phyloP scores from a whole-genome alignment of 768 basidiomycete genomes.

The Chiua virens region DNA sequence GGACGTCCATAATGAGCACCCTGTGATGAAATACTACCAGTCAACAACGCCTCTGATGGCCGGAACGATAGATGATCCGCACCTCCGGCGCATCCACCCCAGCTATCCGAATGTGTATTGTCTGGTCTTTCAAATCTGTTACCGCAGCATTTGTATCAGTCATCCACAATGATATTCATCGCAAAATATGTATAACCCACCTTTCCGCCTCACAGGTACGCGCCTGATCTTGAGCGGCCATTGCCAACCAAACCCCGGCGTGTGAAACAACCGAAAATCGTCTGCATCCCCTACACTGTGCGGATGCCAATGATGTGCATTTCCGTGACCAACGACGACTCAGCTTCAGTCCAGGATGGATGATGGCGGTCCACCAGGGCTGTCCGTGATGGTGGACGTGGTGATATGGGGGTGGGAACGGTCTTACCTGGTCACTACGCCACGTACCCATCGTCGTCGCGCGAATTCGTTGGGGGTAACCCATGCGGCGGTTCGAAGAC shows the following conservation, averaged over 20 bases:
- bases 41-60: neutral
- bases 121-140: constrained; percentile 73
- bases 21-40: constrained; percentile 35
- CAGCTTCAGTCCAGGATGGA: neutral
- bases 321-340: neutral
- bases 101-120: constrained; percentile 84
- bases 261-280: constrained; percentile 85
- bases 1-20: constrained; percentile 82
- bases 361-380: too few species aligned
- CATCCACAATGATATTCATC: neutral
- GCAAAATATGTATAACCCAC: constrained; percentile 30
- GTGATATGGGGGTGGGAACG: too few species aligned
- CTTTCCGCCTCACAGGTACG: constrained; percentile 60
- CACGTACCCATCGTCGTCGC: constrained; percentile 68
- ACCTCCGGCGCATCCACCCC: constrained; percentile 96
- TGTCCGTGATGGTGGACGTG: neutral
- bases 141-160: neutral
- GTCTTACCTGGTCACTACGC: constrained; percentile 74
- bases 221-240: constrained; percentile 71
- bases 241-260: constrained; percentile 70
- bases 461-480: constrained; percentile 62
- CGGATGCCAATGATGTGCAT: neutral
- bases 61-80: neutral
- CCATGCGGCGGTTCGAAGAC: constrained; percentile 68
- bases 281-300: constrained; percentile 82